Evolutionary conservation across 345 rosid species (phyloP), one percentile per base, ranked within the genome.

Genomic region (Salix brachista): DNA sequence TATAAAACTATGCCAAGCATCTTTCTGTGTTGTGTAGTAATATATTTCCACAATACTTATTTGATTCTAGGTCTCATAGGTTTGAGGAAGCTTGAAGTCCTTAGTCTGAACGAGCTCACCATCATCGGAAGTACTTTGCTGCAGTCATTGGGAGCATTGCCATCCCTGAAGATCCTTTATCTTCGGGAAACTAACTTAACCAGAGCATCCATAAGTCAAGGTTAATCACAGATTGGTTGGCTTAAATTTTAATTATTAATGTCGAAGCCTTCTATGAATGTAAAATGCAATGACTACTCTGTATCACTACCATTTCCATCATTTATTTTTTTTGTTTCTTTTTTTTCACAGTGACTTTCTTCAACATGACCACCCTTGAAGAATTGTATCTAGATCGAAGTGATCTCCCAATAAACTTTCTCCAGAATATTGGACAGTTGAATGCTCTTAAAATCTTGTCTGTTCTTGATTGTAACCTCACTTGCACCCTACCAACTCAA

Each of bases 131-230:
- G 5, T 13, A 46, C 18, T 46, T 16, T 46, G 52, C 19, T 46
- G 17, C 52, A 46, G 19, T 46, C 52, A 46, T 46, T 46, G 18
- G 52, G 52, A 13, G 18, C 19, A 1, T 3, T 46, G 18, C 52
- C 52, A 3, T 46, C 52, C 52, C 52, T 46, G 0, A 46, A 46
- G 52, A 46, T 0, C 0, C 54, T 48, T 48, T 48, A 21, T 48
- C 54, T 48, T 48, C 0, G 0, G 54, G 6, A 0, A 0, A 48
- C 0, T 48, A 14, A 17, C 17, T 16, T 48, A 3, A n/a, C n/a
- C n/a, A n/a, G n/a, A 12, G 5, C 54, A 17, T 4, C 17, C 0
- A 16, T 17, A 4, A 48, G 54, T 48, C 19, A 48, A 48, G 54
- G 54, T 48, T 48, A 48, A 14, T 48, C 6, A 16, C 2, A 48